These are phyloP conservation scores for Kodamaea fukazawae DNA, from an alignment of 805 yeast species.

Conservation along the genomic window DNA sequence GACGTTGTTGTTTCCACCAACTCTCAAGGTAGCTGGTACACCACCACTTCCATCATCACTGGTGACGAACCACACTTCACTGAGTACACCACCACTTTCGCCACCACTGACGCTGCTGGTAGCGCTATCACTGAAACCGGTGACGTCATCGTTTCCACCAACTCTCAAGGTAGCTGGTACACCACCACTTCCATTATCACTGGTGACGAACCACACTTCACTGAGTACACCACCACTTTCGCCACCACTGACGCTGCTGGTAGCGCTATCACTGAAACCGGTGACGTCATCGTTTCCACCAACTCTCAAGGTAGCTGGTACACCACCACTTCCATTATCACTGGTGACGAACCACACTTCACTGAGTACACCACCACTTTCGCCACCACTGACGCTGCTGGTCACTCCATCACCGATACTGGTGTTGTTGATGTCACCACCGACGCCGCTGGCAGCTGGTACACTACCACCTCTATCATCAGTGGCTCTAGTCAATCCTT, in stretches of 20 bases:
- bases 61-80: conserved; percentile 2
- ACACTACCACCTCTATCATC: conserved; percentile 12
- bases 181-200: conserved; percentile 14
- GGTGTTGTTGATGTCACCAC: conserved; percentile 19
- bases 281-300: conserved; percentile 10
- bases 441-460: conserved; percentile 15
- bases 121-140: conserved; percentile 14
- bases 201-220: not conserved
- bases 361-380: conserved; percentile 18
- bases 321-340: conserved; percentile 15
- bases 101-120: conserved; percentile 16
- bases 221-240: conserved; percentile 18
- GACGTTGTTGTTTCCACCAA: conserved; percentile 12
- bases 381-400: conserved; percentile 15
- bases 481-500: too few relatives aligned
- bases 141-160: conserved; percentile 10
- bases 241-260: conserved; percentile 16
- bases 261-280: conserved; percentile 13
- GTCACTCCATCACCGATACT: conserved; percentile 16
- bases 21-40: conserved; percentile 15
- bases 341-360: not conserved
- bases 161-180: conserved; percentile 15
- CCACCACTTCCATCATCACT: conserved; percentile 13
- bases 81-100: conserved; percentile 18
- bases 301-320: conserved; percentile 15